phyloP scores from a whole-genome alignment of 495 filamentous ascomycete species.

The Penicillium psychrofluorescens region DNA sequence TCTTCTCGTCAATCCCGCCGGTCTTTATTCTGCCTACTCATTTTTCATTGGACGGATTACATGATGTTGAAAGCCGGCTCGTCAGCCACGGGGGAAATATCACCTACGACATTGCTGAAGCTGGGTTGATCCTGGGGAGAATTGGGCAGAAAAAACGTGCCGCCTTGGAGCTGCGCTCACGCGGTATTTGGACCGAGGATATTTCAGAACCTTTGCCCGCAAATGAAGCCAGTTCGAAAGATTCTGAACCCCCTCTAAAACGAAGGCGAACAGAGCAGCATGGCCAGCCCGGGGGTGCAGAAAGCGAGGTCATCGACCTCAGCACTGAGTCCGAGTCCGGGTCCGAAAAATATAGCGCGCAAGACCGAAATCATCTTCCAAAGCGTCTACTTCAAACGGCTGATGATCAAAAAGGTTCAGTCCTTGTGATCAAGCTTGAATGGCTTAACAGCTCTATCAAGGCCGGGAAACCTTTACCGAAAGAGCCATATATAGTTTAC shows the following conservation, averaged over 20 bases:
- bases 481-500: conserved; percentile 61
- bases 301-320: conserved; percentile 18
- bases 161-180: conserved; percentile 65
- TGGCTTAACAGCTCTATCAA: conserved; percentile 67
- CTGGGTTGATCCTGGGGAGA: conserved; percentile 65
- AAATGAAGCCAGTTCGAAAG: not conserved
- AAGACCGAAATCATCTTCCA: conserved; percentile 1
- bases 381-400: conserved; percentile 2
- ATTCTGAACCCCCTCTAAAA: conserved; percentile 15
- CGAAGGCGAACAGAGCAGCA: conserved; percentile 7
- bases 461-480: conserved; percentile 44
- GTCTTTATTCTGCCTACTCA: conserved; percentile 71
- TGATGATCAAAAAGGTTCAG: conserved; percentile 14
- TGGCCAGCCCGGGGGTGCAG: not conserved
- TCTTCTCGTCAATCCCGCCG: conserved; percentile 40
- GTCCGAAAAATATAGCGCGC: conserved; percentile 19
- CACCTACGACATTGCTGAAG: conserved; percentile 68
- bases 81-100: conserved; percentile 44
- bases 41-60: conserved; percentile 52
- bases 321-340: conserved; percentile 29
- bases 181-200: conserved; percentile 55
- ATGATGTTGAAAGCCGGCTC: conserved; percentile 57
- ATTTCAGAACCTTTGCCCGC: conserved; percentile 3
- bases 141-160: conserved; percentile 63
- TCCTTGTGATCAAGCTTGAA: conserved; percentile 65